Conservation (phyloP, 495 filamentous ascomycete species). For the Penicillium robsamsonii region DNA sequence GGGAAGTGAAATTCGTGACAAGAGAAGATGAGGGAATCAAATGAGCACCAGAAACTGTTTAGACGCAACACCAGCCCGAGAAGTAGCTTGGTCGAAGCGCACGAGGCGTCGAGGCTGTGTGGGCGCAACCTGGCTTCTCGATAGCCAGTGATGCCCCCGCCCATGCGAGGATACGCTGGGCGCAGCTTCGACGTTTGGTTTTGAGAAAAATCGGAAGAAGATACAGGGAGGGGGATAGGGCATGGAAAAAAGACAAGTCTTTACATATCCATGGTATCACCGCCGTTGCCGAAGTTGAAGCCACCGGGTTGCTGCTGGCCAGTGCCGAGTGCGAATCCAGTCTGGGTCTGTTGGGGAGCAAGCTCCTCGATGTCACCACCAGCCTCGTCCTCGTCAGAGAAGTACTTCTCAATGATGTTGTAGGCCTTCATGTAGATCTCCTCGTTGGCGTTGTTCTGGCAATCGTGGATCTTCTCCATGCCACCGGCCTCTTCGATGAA, state of each 20-base stretch:
- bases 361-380: conserved; percentile 70
- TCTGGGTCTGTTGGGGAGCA: conserved; percentile 65
- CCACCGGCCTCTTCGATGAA: conserved; percentile 98
- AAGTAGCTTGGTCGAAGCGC: conserved; percentile 5
- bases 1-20: conserved; percentile 25
- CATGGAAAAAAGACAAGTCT: conserved; percentile 14
- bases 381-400: conserved; percentile 94
- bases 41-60: conserved; percentile 9
- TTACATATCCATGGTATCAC: conserved; percentile 99
- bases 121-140: not conserved
- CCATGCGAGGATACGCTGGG: conserved; percentile 4
- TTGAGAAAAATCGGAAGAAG: not conserved
- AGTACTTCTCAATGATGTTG: conserved; percentile 99
- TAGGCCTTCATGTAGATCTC: conserved; percentile 99
- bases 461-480: conserved; percentile 99
- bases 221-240: conserved; percentile 1
- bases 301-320: conserved; percentile 69
- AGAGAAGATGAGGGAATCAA: conserved; percentile 14
- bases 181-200: conserved; percentile 6
- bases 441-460: conserved; percentile 99
- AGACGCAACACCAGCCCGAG: conserved; percentile 5
- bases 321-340: conserved; percentile 82
- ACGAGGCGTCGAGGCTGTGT: conserved; percentile 1
- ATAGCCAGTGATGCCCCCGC: not conserved
- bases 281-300: conserved; percentile 91